Evolutionary conservation across 192 early-diverging fungal species (phyloP), one percentile per base, ranked within the genome.

Genomic region (Podila minutissima): DNA sequence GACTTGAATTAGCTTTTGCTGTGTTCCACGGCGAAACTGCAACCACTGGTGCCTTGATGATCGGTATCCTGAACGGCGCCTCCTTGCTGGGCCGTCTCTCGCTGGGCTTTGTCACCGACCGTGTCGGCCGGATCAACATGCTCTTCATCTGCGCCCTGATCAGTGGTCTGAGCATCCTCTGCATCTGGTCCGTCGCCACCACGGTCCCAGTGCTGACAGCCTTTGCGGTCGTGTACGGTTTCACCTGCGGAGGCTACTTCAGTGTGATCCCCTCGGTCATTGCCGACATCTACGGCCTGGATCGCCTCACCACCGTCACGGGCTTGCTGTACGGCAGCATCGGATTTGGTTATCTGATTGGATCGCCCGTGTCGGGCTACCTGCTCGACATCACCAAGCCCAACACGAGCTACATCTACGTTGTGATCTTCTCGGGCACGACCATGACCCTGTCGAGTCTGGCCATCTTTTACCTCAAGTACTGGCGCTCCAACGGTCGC

Each of bases 11-110:
- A 85, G 84, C 74, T 4, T 85, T 71, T 71, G 74, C 81, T n/a
- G 65, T 74, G 7, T 64, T 59, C 55, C 69, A 82, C 59, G 66
- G 58, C 17, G 65, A 84, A 37, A 77, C 83, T 46, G 62, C 85
- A 4, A 70, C 64, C 61, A 72, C 81, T 2, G 82, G 82, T 17
- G 69, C 85, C 26, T 48, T 83, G 20, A 24, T 86, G 35, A 69
- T 77, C 57, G 85, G 82, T 55, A 73, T 83, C 38, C 55, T 86
- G n/a, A 82, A 74, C 65, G 85, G 77, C 19, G 72, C 78, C 29
- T 84, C 83, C 6, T 55, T 76, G 0, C 58, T 84, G 3, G 75
- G 73, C 12, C 82, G 82, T 57, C 38, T 82, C 6, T 69, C 75
- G 1, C 72, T 78, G 28, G 59, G 84, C 19, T 83, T 77, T 37